Evolutionary conservation across 306 rosid species (phyloP), one percentile per base, ranked within the genome.

Genomic region (Hippophae tibetana): DNA sequence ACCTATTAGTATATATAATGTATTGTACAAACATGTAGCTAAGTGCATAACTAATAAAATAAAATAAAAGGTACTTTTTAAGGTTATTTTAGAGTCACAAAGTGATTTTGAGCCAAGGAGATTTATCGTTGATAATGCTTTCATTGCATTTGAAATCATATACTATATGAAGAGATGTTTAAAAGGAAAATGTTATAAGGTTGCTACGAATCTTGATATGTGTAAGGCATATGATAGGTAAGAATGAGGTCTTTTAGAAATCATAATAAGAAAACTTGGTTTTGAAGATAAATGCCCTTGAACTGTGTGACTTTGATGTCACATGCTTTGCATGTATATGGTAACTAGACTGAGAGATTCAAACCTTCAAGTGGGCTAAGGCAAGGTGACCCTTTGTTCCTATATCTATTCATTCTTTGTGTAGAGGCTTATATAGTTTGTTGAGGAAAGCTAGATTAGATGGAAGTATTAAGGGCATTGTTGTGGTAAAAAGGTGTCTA

Each of bases 201-300:
- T 18, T 18, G 23, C 23, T 18, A 18, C 1, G 23, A 18, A 18
- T 1, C 23, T 18, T 18, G 23, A 18, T 18, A 18, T 18, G 13
- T 43, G 41, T 18, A 59, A 59, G 7, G 42, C 63, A 2, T 59
- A 59, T 18, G 63, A 59, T 59, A 8, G 38, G 6, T 18, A 43
- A 43, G 3, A 42, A 44, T 51, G 52, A 0, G 3, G 10, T 43
- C 45, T 54, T 23, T 12, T n/a, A 3, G 0, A 6, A 9, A 0
- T 1, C 6, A 14, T 49, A 10, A 49, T 49, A 14, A 6, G 7
- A 1, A 9, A 49, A 9, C 10, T n/a, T 13, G 52, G 13, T 2
- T 49, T 49, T 12, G 7, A 6, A 10, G 1, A 6, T n/a, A 6
- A 10, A 6, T 9, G 13, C 10, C 13, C 53, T 9, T 49, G 53